Conservation (phyloP, 371 early-diverging fungal species). For the Synchytrium microbalum region DNA sequence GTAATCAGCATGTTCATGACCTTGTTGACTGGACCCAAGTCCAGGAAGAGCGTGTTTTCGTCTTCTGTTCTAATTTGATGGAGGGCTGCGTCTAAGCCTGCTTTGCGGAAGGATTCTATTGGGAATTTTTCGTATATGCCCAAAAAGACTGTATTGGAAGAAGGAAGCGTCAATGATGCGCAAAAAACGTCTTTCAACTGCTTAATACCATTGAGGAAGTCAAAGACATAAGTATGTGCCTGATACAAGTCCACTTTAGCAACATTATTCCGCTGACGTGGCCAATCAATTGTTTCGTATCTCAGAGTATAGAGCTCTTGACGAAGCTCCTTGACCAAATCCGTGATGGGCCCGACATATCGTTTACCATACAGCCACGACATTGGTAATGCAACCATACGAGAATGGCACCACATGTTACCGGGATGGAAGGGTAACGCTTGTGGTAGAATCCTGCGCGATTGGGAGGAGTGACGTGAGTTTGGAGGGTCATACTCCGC, state of each 20-base stretch:
- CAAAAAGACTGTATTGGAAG: slow-evolving; percentile 31
- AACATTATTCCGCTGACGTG: slow-evolving; percentile 70
- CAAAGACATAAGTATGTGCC: slow-evolving; percentile 72
- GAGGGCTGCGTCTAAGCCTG: slow-evolving; percentile 66
- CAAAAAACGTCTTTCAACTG: slow-evolving; percentile 8
- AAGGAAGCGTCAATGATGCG: background rate
- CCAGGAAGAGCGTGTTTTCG: slow-evolving; percentile 77
- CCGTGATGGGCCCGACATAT: slow-evolving; percentile 49
- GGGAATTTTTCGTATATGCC: slow-evolving; percentile 59
- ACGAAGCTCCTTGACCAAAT: slow-evolving; percentile 56
- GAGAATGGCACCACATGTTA: slow-evolving; percentile 88
- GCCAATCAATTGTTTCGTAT: slow-evolving; percentile 81
- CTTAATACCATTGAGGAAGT: slow-evolving; percentile 66
- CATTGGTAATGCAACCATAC: slow-evolving; percentile 90
- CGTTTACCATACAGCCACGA: slow-evolving; percentile 78
- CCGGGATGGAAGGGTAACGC: slow-evolving; percentile 79
- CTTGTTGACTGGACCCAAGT: slow-evolving; percentile 89
- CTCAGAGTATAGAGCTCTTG: slow-evolving; percentile 77
- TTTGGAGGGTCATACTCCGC: too few relatives aligned
- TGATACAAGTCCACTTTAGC: slow-evolving; percentile 73
- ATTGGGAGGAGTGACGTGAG: background rate
- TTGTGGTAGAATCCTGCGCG: slow-evolving; percentile 68
- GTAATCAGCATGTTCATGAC: slow-evolving; percentile 80
- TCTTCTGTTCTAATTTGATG: slow-evolving; percentile 82
- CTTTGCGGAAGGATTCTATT: slow-evolving; percentile 49